phyloP scores from a whole-genome alignment of 1,284 basidiomycete species.

The Porogramme epimiltina region DNA sequence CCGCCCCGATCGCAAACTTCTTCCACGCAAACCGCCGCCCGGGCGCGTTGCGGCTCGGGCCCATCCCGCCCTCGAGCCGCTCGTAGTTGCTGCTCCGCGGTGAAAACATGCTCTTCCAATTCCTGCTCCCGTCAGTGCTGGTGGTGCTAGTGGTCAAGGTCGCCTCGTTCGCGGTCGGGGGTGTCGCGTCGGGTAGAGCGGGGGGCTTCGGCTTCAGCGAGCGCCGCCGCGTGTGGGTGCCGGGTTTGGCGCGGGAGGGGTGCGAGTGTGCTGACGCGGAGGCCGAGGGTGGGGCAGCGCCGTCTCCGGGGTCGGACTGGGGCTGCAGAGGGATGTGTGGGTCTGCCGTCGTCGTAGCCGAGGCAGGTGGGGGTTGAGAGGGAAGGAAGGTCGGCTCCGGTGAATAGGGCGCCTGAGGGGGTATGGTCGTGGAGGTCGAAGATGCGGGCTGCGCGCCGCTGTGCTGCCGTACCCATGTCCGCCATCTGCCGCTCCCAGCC shows the following conservation, averaged over 20 bases:
- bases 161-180: background rate
- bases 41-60: constrained; percentile 37
- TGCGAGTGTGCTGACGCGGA: background rate
- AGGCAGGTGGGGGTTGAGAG: background rate
- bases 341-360: background rate
- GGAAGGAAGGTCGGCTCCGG: background rate
- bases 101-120: constrained; percentile 37
- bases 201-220: background rate
- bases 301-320: background rate
- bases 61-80: constrained; percentile 64
- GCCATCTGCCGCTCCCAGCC: too few relatives aligned
- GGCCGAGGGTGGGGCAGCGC: background rate
- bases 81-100: constrained; percentile 60
- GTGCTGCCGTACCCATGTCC: too few relatives aligned
- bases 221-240: constrained; percentile 6
- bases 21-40: constrained; percentile 58
- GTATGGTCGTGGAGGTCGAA: background rate
- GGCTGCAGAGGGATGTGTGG: background rate
- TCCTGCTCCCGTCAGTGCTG: background rate
- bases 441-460: background rate
- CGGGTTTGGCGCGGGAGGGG: background rate
- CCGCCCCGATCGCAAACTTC: constrained; percentile 61
- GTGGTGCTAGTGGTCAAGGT: background rate
- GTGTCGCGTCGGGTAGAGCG: background rate
- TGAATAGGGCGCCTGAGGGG: too few relatives aligned